Conservation (phyloP, 139 green algal species). For the Eudorina sp. region DNA sequence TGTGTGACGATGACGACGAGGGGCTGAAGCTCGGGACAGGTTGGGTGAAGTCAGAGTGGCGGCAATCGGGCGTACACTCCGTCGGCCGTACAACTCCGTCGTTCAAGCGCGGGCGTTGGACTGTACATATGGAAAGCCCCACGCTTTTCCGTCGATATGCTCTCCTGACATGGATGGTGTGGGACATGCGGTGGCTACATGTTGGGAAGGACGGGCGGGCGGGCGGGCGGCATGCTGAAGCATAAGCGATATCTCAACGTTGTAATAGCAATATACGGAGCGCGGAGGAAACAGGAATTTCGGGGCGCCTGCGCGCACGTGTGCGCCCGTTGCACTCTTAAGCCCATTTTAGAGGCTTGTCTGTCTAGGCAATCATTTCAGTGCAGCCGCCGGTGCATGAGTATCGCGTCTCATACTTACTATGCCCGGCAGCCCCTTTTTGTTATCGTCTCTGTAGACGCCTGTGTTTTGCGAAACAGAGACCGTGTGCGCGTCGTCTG, state of each 20-base stretch:
- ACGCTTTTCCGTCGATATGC: neutral
- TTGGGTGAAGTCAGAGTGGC: too few relatives aligned
- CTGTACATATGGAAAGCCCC: neutral
- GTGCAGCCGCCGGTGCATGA: constrained; percentile 1
- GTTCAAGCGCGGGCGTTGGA: neutral
- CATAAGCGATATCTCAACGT: neutral
- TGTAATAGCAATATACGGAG: too few relatives aligned
- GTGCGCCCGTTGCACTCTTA: neutral
- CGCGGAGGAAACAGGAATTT: too few relatives aligned
- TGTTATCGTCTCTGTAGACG: too few relatives aligned
- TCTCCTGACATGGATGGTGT: neutral
- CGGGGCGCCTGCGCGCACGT: too few relatives aligned
- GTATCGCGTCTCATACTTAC: neutral
- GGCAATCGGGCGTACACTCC: neutral
- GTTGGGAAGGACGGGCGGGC: neutral
- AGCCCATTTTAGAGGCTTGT: neutral
- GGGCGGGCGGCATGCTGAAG: neutral
- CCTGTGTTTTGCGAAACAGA: too few relatives aligned
- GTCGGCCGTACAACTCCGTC: neutral
- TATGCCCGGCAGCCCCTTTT: neutral
- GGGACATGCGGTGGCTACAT: too few relatives aligned
- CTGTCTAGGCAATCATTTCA: neutral
- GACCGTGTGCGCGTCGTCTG: too few relatives aligned
- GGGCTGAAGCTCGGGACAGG: too few relatives aligned
- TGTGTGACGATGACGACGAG: too few relatives aligned